Evolutionary conservation across 2,329 filamentous ascomycete species (phyloP), one percentile per base, ranked within the genome.

Genomic region (Ploettnerulaceae sp.): DNA sequence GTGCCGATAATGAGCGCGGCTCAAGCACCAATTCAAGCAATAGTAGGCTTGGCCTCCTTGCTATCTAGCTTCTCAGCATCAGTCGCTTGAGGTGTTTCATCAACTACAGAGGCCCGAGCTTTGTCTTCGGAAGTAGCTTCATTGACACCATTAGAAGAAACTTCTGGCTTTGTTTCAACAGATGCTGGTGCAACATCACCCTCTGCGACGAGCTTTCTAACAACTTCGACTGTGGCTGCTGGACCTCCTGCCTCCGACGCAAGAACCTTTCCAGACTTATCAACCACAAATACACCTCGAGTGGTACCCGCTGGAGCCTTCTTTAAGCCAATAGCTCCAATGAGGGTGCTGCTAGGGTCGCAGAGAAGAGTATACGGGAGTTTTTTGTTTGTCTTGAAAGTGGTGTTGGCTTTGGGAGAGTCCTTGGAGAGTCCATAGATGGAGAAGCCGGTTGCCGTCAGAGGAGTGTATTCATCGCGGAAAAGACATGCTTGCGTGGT

Each of bases 401-500:
- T 88, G 18, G 87, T 90, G 72, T 98, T 98, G 61, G 89, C 81
- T 70, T 93, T 95, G 61, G 89, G 82, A 37, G 82, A 86, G 71
- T 97, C 93, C 58, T 79, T 79, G 52, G 87, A 94, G 40, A 98
- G 81, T 46, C 93, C 93, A 66, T 88, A 97, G 69, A 98, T 89
- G 63, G 82, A 76, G 50, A 95, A 79, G 7, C 91, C 91, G 45
- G 80, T 84, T 21, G 81, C 76, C 8, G 85, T 91, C 45, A 97
- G 76, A 40, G 82, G 72, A 36, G 75, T 71, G 70, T 95, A 88
- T 18, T 81, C 76, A 74, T 97, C 90, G 62, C 93, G 85, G 77
- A 98, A 97, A 57, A 91, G 74, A 70, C 90, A 96, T 53, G 77
- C 93, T 75, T 98, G 93, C 49, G 76, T 93, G 47, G 89, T 97